Evolutionary conservation across 2,329 filamentous ascomycete species (phyloP), one percentile per base, ranked within the genome.

Genomic region (Epichloe uncinata): DNA sequence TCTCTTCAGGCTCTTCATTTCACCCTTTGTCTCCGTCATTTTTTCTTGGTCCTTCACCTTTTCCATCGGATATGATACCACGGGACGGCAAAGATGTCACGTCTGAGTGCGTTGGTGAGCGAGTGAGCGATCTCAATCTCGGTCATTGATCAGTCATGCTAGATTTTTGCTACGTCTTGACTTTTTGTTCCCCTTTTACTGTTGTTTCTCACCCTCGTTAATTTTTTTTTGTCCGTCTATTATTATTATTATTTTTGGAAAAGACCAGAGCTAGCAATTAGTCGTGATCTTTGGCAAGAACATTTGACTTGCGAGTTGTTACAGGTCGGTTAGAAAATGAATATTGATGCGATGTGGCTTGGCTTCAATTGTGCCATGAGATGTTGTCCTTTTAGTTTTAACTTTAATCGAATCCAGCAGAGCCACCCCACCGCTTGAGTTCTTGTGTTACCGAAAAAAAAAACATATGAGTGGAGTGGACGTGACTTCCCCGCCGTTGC

Each of bases 41-140:
- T 51, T 43, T 50, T 43, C 42, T 53, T 50, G 5, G 13, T 12
- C 9, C 22, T 45, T 38, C 5, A 35, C 3, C 41, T 45, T 48
- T 53, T 50, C 22, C 49, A 43, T 43, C 44, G 36, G 52, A 54
- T 52, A 60, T 61, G 59, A 61, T 61, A 61, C 57, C 58, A 61
- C 55, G 49, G 50, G 52, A 58, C 50, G 49, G 54, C 38, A 51
- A 45, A 45, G 45, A 49, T 26, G 40, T 35, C 45, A 30, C 33
- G 35, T 45, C 22, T 46, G 51, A 40, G 35, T 49, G 49, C 38
- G 45, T 38, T 43, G 16, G 42, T 46, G 51, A 16, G 34, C 47
- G 49, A 41, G 47, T 44, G 46, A 42, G 43, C 49, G 7, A 43
- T 37, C 8, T 37, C 30, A 7, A 48, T 49, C 49, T 49, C 43